These are phyloP conservation scores for Globisporangium splendens DNA, from an alignment of 352 stramenopile genomes.

Conservation along the genomic window DNA sequence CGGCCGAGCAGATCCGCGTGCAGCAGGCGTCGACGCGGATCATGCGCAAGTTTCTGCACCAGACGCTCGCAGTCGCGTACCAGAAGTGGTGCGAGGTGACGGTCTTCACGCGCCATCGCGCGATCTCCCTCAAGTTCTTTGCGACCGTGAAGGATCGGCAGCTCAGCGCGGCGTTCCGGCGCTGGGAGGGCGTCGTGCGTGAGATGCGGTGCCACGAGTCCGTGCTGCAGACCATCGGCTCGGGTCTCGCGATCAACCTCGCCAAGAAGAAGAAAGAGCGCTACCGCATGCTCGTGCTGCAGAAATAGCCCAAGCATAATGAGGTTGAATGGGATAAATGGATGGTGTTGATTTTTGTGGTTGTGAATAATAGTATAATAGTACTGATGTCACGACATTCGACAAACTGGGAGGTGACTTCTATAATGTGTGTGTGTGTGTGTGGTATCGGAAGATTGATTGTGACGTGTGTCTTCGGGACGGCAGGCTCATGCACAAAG, in stretches of 20 bases:
- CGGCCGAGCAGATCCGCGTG: constrained; percentile 39
- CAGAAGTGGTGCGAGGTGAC: constrained; percentile 44
- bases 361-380: neutral
- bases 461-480: constrained; percentile 3
- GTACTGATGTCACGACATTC: neutral
- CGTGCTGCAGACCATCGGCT: constrained; percentile 35
- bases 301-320: constrained; percentile 33
- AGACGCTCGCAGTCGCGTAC: constrained; percentile 33
- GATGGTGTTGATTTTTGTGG: neutral
- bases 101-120: constrained; percentile 39
- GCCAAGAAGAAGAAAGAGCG: constrained; percentile 60
- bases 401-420: no score
- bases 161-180: constrained; percentile 50
- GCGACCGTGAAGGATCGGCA: constrained; percentile 40
- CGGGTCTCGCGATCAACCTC: constrained; percentile 53
- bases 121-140: constrained; percentile 42
- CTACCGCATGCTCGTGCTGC: constrained; percentile 63
- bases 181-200: constrained; percentile 43
- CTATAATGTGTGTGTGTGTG: no score
- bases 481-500: constrained; percentile 1
- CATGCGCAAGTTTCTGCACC: constrained; percentile 39
- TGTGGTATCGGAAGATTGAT: neutral
- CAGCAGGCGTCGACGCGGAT: constrained; percentile 44
- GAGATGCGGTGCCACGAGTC: constrained; percentile 44
- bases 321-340: neutral